Conservation (phyloP, 2,329 filamentous ascomycete species). For the Bipolaris sorokiniana region DNA sequence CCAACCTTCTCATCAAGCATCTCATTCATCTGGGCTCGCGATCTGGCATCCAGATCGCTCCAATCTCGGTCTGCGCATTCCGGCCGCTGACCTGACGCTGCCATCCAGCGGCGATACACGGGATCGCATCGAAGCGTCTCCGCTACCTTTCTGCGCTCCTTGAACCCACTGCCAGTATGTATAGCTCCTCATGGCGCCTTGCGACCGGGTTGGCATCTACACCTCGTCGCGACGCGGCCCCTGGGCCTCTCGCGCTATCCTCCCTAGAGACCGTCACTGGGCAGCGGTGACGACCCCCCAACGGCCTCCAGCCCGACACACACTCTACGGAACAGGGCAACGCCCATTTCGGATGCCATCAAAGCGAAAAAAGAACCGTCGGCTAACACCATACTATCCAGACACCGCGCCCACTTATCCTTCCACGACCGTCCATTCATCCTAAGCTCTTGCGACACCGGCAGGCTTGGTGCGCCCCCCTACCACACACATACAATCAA, state of each 20-base stretch:
- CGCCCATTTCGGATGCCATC: conserved; percentile 25
- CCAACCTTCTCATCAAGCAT: conserved; percentile 24
- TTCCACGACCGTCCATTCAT: conserved; percentile 41
- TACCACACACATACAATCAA: conserved; percentile 26
- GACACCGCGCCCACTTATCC: conserved; percentile 32
- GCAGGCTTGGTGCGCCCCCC: conserved; percentile 44
- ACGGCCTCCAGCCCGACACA: conserved; percentile 28
- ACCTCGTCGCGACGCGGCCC: conserved; percentile 24
- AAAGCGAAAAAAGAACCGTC: conserved; percentile 24
- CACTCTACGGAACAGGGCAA: conserved; percentile 24
- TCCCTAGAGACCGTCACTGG: conserved; percentile 40
- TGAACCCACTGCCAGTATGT: conserved; percentile 43
- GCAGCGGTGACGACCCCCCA: conserved; percentile 40
- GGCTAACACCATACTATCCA: conserved; percentile 33
- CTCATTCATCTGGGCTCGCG: conserved; percentile 16
- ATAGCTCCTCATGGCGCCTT: conserved; percentile 34
- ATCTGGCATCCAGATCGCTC: conserved; percentile 20
- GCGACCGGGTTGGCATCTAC: conserved; percentile 37
- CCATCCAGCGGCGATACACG: conserved; percentile 47
- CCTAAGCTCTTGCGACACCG: conserved; percentile 49
- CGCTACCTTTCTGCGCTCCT: conserved; percentile 32
- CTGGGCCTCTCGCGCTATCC: conserved; percentile 30
- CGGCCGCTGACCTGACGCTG: conserved; percentile 41
- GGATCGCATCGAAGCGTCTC: conserved; percentile 41
- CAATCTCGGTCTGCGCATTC: conserved; percentile 29